Percentiles rank a stretch among this genome's conserved stretches.
Evolutionary conservation across 768 basidiomycete genomes (phyloP).

Genomic region (Hygrophorus pudorinus): DNA sequence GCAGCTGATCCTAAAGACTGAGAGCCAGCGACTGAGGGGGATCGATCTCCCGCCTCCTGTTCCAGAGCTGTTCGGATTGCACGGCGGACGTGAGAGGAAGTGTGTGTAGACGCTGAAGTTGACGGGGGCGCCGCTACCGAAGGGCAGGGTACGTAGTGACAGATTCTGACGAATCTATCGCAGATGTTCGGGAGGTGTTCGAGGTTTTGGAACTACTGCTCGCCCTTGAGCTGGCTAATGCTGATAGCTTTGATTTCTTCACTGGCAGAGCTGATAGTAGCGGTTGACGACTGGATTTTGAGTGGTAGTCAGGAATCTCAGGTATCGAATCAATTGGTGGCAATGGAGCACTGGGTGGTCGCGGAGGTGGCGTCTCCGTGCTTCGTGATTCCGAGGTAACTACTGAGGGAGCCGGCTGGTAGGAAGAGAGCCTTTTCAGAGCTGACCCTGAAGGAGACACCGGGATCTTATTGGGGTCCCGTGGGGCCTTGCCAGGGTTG

Average conservation of each 20-base stretch:
- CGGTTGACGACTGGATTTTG: conserved; percentile 31
- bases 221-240: conserved; percentile 55
- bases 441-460: conserved; percentile 64
- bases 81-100: conserved; percentile 49
- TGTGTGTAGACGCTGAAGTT: conserved; percentile 30
- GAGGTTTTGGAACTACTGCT: conserved; percentile 34
- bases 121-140: conserved; percentile 26
- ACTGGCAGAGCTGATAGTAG: conserved; percentile 12
- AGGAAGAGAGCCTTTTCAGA: conserved; percentile 45
- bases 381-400: conserved; percentile 32
- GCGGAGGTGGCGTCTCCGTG: conserved; percentile 27
- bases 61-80: conserved; percentile 63
- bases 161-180: conserved; percentile 44
- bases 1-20: background rate
- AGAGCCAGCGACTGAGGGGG: conserved; percentile 6
- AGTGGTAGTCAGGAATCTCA: conserved; percentile 43
- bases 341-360: conserved; percentile 31
- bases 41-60: conserved; percentile 42
- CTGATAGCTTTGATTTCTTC: conserved; percentile 55
- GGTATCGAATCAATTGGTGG: conserved; percentile 41
- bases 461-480: conserved; percentile 49
- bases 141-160: conserved; percentile 65
- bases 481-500: conserved; percentile 11
- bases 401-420: conserved; percentile 48
- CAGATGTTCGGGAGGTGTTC: conserved; percentile 46